Percentiles rank a stretch among this genome's conserved stretches.
phyloP scores from a whole-genome alignment of 2,329 filamentous ascomycete genomes.

The Tolypocladium ophioglossoides region DNA sequence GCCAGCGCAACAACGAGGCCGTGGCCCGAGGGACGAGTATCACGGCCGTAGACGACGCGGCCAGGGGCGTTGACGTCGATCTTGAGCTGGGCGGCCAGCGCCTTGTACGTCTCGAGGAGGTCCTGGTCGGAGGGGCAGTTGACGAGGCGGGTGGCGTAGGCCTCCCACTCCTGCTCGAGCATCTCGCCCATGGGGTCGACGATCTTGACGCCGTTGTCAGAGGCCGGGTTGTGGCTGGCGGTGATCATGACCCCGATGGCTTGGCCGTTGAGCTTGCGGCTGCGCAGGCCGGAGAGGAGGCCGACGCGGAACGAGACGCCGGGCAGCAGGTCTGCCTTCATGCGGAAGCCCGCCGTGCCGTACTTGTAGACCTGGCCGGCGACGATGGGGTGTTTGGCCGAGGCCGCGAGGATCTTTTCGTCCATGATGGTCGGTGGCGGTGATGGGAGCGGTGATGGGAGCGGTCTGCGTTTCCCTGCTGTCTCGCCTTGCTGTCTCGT shows the following conservation, averaged over 20 bases:
- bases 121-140: slow-evolving; percentile 70
- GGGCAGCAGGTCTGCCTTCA: slow-evolving; percentile 71
- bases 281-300: slow-evolving; percentile 77
- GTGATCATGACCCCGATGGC: slow-evolving; percentile 96
- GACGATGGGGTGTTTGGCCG: slow-evolving; percentile 50
- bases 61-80: slow-evolving; percentile 61
- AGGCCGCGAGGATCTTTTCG: slow-evolving; percentile 47
- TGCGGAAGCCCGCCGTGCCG: slow-evolving; percentile 58
- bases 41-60: slow-evolving; percentile 79
- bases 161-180: slow-evolving; percentile 93
- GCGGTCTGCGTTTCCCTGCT: background rate
- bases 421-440: slow-evolving; percentile 29
- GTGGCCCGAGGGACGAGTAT: slow-evolving; percentile 87
- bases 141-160: slow-evolving; percentile 76
- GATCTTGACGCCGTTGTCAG: slow-evolving; percentile 89
- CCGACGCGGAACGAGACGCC: slow-evolving; percentile 90
- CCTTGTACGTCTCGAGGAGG: slow-evolving; percentile 65
- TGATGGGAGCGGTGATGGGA: background rate
- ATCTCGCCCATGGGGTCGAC: slow-evolving; percentile 98
- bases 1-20: slow-evolving; percentile 69
- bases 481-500: background rate
- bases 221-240: slow-evolving; percentile 81
- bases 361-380: slow-evolving; percentile 49
- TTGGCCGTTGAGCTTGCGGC: slow-evolving; percentile 79
- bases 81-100: slow-evolving; percentile 64